Evolutionary conservation across 176 grass and related monocot genomes (phyloP).

Genomic region (Phragmites australis): DNA sequence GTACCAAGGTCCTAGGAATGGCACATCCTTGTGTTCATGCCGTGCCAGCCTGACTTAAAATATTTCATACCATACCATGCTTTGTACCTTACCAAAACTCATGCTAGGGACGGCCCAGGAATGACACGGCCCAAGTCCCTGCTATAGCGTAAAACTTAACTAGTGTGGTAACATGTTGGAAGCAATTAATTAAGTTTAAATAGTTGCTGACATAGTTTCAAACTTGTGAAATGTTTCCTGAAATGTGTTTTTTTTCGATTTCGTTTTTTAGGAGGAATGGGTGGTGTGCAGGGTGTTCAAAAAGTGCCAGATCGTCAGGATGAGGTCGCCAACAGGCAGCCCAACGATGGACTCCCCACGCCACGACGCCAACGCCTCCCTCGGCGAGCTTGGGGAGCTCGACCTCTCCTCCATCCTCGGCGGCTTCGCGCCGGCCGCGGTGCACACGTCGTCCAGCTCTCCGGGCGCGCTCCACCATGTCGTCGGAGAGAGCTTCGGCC

Average conservation of each 20-base stretch:
- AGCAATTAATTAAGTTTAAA: background rate
- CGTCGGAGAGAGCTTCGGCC: constrained; percentile 32
- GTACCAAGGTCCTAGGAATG: too few species aligned
- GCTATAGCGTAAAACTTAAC: too few species aligned
- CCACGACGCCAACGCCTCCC: constrained; percentile 43
- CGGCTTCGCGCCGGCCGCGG: constrained; percentile 29
- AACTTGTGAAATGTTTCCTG: background rate
- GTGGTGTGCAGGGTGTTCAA: constrained; percentile 88
- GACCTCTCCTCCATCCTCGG: constrained; percentile 70
- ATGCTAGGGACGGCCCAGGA: too few species aligned
- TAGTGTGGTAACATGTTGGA: too few species aligned
- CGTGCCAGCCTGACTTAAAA: too few species aligned
- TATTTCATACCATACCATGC: too few species aligned
- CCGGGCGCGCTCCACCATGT: constrained; percentile 4
- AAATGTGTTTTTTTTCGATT: background rate
- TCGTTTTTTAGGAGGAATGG: constrained; percentile 61
- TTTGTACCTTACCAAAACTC: too few species aligned
- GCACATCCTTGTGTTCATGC: too few species aligned
- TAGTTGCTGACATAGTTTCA: background rate
- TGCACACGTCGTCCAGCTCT: constrained; percentile 22
- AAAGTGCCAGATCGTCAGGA: constrained; percentile 56
- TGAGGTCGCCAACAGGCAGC: constrained; percentile 38
- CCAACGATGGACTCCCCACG: constrained; percentile 51
- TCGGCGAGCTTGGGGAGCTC: constrained; percentile 68
- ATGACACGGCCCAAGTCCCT: too few species aligned